Base-by-base conservation (phyloP, 352 stramenopile genomes). In the Pythium vanterpoolii region DNA sequence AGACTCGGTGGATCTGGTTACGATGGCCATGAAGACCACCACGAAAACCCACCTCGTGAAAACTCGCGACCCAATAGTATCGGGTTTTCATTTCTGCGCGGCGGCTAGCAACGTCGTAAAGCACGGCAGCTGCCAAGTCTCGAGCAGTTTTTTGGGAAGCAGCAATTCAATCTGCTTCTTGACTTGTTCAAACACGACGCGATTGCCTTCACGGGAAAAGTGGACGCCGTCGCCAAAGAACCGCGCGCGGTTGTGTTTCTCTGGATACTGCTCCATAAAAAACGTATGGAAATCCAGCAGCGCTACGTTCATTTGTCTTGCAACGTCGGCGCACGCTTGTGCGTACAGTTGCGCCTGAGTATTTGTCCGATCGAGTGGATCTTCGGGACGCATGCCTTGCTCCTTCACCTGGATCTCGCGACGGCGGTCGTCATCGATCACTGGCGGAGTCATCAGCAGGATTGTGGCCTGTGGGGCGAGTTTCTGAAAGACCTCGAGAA, bases 401-500 rank as follows among this genome's bases (percentile, higher is more conserved):
- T 33, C 24, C 19, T 62, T 40, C 0, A 31, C 36, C 19, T 46
- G 43, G 24, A 53, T 47, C 3, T 44, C 34, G 5, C 27, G 57
- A 16, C 73, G 74, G 40, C 28, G 27, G 6, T 59, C 60, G n/a
- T 86, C 76, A 49, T 82, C 65, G 10, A 86, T 62, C 0, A 73
- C 55, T 0, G 74, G 63, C 19, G 76, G 76, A 7, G 76, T 83
- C 46, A 86, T 79, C 47, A 83, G 34, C 39, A 86, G 39, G 13
- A 86, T 31, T 10, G 65, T 52, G 42, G 63, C 60, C 13, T 66
- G 36, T 11, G 71, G 56, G 31, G 71, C 56, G 42, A 57, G 66
- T 26, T 52, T 39, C 21, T 19, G 61, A 31, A 88, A 53, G 5
- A 76, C 26, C 24, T 49, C 30, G 42, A 58, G 19, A 82, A 53